Evolutionary conservation across 1,139 yeast species (phyloP).

Genomic region (Lipomyces yarrowii): DNA sequence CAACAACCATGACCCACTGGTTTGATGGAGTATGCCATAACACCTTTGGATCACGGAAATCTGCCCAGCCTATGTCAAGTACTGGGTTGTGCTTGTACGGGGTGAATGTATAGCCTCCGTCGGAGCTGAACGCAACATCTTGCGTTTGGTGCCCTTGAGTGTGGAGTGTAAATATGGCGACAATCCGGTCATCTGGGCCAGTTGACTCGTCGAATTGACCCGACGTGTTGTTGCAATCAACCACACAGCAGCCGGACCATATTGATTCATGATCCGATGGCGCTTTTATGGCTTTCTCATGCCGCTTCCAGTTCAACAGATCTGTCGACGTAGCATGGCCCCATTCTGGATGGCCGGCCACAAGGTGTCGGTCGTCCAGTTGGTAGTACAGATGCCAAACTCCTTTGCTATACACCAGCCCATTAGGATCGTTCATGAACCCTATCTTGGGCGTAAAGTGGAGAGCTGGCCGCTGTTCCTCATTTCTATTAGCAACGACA

Average conservation of each 20-base stretch:
- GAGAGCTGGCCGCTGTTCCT: slow-evolving; percentile 9
- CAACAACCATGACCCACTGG: slow-evolving; percentile 47
- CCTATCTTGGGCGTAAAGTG: slow-evolving; percentile 6
- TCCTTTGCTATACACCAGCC: slow-evolving; percentile 25
- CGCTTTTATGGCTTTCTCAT: slow-evolving; percentile 42
- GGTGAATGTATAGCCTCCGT: slow-evolving; percentile 45
- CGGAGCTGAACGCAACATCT: slow-evolving; percentile 43
- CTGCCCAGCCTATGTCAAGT: slow-evolving; percentile 25
- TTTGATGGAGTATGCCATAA: slow-evolving; percentile 43
- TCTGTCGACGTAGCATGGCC: slow-evolving; percentile 46
- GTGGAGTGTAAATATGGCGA: slow-evolving; percentile 44
- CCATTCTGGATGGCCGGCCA: slow-evolving; percentile 44
- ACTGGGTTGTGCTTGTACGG: slow-evolving; percentile 44
- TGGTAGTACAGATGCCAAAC: slow-evolving; percentile 44
- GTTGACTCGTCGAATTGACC: slow-evolving; percentile 38
- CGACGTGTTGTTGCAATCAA: slow-evolving; percentile 45
- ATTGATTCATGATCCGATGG: slow-evolving; percentile 17
- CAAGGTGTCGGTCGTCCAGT: slow-evolving; percentile 37
- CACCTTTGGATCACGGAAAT: slow-evolving; percentile 49
- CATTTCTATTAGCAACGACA: background rate
- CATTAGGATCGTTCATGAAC: slow-evolving; percentile 4
- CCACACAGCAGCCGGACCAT: slow-evolving; percentile 39
- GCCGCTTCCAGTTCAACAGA: slow-evolving; percentile 42
- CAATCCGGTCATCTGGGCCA: slow-evolving; percentile 40
- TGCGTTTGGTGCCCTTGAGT: slow-evolving; percentile 38